phyloP scores from a whole-genome alignment of 352 stramenopile genomes.

The Halophytophthora polymorphica region DNA sequence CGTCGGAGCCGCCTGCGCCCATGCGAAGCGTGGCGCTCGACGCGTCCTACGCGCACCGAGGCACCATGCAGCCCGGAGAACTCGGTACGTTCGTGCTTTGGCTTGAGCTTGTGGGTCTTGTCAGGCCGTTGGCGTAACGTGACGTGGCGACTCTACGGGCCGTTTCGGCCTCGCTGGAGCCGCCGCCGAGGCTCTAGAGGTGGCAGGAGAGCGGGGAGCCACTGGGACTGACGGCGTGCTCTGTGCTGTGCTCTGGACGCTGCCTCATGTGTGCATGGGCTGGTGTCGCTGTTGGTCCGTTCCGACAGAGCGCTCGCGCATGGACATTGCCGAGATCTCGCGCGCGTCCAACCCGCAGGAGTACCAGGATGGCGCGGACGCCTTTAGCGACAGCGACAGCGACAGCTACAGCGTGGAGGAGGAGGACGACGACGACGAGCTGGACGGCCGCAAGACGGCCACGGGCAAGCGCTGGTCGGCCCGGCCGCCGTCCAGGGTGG shows the following conservation, averaged over 20 bases:
- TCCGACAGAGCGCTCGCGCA: slow-evolving; percentile 23
- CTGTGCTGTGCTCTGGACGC: no score
- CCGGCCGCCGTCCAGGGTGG: slow-evolving; percentile 24
- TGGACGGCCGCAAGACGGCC: slow-evolving; percentile 11
- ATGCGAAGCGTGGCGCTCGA: slow-evolving; percentile 16
- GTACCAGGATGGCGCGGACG: slow-evolving; percentile 12
- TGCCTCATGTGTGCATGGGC: no score
- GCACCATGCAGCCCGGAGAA: slow-evolving; percentile 32
- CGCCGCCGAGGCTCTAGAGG: no score
- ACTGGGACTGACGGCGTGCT: slow-evolving; percentile 9
- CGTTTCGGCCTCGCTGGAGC: no score
- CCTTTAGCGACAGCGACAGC: background rate
- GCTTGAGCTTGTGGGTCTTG: background rate
- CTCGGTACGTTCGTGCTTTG: slow-evolving; percentile 23
- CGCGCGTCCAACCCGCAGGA: slow-evolving; percentile 3
- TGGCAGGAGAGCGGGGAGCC: no score
- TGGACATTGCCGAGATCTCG: slow-evolving; percentile 19
- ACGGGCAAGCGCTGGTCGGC: slow-evolving; percentile 17
- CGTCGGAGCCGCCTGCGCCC: slow-evolving; percentile 7
- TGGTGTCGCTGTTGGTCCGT: slow-evolving; percentile 1
- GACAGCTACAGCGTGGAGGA: slow-evolving; percentile 11
- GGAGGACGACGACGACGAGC: slow-evolving; percentile 15
- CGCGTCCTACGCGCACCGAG: slow-evolving; percentile 19
- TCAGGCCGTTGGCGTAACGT: no score
- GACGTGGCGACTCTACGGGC: no score